phyloP scores from a whole-genome alignment of 1,284 basidiomycete species.

The Cryptococcus sp. region DNA sequence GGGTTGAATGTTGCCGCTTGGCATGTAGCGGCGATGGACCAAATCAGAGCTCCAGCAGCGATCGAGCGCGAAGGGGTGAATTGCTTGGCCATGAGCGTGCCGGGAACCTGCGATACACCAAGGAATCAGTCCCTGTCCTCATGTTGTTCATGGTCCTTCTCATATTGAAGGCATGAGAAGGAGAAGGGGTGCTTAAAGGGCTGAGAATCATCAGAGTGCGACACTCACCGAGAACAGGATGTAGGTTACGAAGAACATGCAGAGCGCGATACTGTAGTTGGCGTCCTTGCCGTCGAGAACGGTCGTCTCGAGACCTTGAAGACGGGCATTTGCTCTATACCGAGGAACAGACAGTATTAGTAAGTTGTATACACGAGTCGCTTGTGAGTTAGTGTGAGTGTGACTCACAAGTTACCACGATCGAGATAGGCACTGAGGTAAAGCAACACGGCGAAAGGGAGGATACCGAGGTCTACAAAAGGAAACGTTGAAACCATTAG shows the following conservation, averaged over 20 bases:
- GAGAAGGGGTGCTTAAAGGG: neutral
- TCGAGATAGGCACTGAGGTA: constrained; percentile 56
- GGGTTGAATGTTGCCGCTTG: constrained; percentile 48
- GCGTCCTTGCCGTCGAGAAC: constrained; percentile 45
- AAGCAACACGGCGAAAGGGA: constrained; percentile 53
- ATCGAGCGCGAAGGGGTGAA: constrained; percentile 51
- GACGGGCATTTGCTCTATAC: constrained; percentile 42
- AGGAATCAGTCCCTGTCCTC: neutral
- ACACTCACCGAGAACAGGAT: constrained; percentile 46
- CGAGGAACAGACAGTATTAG: neutral
- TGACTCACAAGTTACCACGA: constrained; percentile 46
- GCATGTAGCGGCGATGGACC: constrained; percentile 53
- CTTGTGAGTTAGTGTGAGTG: neutral
- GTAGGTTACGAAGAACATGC: constrained; percentile 53
- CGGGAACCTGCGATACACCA: constrained; percentile 28
- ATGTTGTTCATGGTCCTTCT: neutral
- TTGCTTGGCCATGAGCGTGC: constrained; percentile 45
- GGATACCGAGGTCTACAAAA: constrained; percentile 45
- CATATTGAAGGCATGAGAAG: constrained; percentile 7
- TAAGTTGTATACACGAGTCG: neutral
- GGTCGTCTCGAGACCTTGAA: constrained; percentile 46
- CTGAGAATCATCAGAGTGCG: constrained; percentile 8
- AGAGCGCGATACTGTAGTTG: constrained; percentile 51
- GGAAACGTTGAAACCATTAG: neutral
- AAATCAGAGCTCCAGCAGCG: constrained; percentile 51